Conservation (phyloP, 345 rosid species). For the Gossypium sturtianum region DNA sequence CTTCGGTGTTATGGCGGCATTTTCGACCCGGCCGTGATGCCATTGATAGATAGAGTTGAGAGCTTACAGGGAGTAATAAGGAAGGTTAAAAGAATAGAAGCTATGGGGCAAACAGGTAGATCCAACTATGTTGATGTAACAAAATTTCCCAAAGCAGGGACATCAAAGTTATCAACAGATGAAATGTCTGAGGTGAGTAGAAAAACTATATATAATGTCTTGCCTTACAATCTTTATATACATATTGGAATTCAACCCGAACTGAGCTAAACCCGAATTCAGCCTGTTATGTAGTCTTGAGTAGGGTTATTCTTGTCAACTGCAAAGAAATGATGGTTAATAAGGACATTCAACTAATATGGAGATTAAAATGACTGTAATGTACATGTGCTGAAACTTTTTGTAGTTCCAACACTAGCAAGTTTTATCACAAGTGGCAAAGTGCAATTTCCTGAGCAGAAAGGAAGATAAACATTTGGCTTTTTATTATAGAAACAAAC, state of each 20-base stretch:
- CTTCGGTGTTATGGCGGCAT: background rate
- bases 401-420: background rate
- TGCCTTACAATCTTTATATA: background rate
- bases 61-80: background rate
- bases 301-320: background rate
- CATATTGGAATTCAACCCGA: too few relatives aligned
- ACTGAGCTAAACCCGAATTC: background rate
- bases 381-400: background rate
- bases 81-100: background rate
- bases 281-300: too few relatives aligned
- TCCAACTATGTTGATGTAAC: background rate
- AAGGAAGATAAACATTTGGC: background rate
- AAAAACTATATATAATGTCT: background rate
- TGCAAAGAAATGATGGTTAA: background rate
- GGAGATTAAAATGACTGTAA: background rate
- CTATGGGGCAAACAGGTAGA: background rate
- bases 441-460: background rate
- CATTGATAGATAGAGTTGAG: background rate
- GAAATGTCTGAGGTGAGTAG: slow-evolving; percentile 7
- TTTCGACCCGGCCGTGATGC: background rate
- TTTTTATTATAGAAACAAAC: background rate
- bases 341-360: background rate
- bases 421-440: background rate
- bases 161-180: background rate
- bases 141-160: slow-evolving; percentile 3